These are phyloP conservation scores for Macadamia tetraphylla DNA, from an alignment of 164 flowering plant genomes.

Conservation along the genomic window DNA sequence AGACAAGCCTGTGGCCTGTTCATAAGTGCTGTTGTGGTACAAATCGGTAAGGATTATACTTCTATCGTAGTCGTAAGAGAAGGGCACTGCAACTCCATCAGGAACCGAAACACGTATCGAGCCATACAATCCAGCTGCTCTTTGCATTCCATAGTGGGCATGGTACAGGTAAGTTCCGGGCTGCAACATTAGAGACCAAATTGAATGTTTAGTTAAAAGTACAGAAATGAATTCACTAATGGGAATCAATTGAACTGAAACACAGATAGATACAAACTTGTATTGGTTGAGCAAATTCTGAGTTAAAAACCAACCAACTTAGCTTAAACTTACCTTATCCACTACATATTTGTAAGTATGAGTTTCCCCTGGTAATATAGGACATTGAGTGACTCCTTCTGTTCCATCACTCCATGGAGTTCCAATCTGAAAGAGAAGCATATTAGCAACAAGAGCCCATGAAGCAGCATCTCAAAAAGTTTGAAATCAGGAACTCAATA, in stretches of 20 bases:
- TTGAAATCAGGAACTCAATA: background rate
- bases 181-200: conserved; percentile 29
- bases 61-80: conserved; percentile 63
- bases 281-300: too few species aligned
- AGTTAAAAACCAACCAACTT: background rate
- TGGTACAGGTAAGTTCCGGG: conserved; percentile 87
- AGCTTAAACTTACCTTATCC: conserved; percentile 53
- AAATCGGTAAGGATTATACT: conserved; percentile 76
- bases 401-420: conserved; percentile 94
- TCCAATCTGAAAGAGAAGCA: conserved; percentile 37
- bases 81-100: conserved; percentile 60
- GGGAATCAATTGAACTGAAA: too few species aligned
- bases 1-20: conserved; percentile 65
- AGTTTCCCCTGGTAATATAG: conserved; percentile 70
- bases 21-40: conserved; percentile 69
- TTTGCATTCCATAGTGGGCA: conserved; percentile 92
- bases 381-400: conserved; percentile 88
- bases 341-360: conserved; percentile 67
- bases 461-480: background rate
- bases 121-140: conserved; percentile 77
- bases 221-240: too few species aligned
- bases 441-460: conserved; percentile 2
- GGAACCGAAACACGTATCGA: conserved; percentile 56
- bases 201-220: too few species aligned
- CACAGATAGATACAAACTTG: too few species aligned